Percentiles rank a stretch among this genome's conserved stretches.
Conservation (phyloP, 345 rosid genomes). For the Melaleuca quinquenervia region DNA sequence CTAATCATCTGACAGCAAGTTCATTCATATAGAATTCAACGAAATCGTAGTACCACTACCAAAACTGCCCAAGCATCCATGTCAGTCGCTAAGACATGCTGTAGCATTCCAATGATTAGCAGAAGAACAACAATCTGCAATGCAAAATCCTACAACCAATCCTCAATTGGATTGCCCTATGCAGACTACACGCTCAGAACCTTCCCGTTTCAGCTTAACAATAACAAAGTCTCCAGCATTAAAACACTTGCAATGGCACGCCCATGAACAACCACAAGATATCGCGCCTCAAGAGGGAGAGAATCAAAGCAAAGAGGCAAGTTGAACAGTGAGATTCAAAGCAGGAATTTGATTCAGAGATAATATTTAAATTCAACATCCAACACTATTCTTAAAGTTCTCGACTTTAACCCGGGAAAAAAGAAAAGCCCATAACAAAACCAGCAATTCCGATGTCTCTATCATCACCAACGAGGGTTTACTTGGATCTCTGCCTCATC, state of each 20-base stretch:
- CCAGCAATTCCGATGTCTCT: not conserved
- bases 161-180: not conserved
- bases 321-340: not conserved
- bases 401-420: not conserved
- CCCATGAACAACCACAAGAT: not conserved
- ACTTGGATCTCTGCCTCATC: slow-evolving; percentile 22
- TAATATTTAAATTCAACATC: not conserved
- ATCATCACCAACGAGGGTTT: not conserved
- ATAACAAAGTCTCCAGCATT: not conserved
- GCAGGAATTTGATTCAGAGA: not conserved
- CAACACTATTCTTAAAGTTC: not conserved
- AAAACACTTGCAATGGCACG: not conserved
- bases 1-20: not conserved
- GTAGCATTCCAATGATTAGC: not conserved
- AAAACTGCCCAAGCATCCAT: not conserved
- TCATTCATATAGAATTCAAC: not conserved
- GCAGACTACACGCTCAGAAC: not conserved
- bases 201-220: not conserved
- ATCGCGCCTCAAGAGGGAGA: not conserved
- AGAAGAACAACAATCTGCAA: not conserved
- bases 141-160: not conserved
- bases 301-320: not conserved
- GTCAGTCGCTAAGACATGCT: not conserved
- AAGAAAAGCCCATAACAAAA: not conserved
- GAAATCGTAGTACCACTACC: not conserved